Evolutionary conservation across 2,329 filamentous ascomycete species (phyloP).

Genomic region (Colletotrichum liriopes): DNA sequence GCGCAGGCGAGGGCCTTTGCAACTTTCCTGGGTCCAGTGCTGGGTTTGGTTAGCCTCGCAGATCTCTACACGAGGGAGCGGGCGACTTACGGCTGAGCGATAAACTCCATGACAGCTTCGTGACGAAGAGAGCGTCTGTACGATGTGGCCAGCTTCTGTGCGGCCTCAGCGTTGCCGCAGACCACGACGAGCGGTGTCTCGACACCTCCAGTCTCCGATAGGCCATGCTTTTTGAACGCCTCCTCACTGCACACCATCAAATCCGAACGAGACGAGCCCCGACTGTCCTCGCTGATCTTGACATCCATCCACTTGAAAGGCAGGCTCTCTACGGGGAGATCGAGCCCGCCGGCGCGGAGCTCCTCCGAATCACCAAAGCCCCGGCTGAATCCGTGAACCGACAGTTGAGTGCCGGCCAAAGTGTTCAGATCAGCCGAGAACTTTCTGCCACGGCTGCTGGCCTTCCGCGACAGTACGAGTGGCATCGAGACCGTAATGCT

Average conservation of each 20-base stretch:
- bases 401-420: constrained; percentile 6
- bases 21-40: constrained; percentile 44
- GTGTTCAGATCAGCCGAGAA: constrained; percentile 38
- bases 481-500: constrained; percentile 64
- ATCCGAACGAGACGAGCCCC: constrained; percentile 41
- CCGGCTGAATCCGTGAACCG: constrained; percentile 39
- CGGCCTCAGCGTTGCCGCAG: constrained; percentile 43
- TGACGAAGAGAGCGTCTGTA: constrained; percentile 27
- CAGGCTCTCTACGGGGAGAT: constrained; percentile 44
- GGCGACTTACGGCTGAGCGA: constrained; percentile 45
- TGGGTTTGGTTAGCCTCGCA: background rate
- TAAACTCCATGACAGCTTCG: constrained; percentile 43
- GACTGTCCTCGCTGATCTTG: constrained; percentile 42
- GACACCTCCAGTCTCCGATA: constrained; percentile 42
- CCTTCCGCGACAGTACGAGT: constrained; percentile 46
- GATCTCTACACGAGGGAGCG: background rate
- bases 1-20: constrained; percentile 42
- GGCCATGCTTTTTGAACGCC: constrained; percentile 42
- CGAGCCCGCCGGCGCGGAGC: constrained; percentile 44
- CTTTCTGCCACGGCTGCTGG: constrained; percentile 14
- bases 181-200: constrained; percentile 43
- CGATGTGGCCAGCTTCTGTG: constrained; percentile 40
- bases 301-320: constrained; percentile 54
- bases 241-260: constrained; percentile 50
- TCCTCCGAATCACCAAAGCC: constrained; percentile 46